Percentiles rank a stretch among this genome's conserved stretches.
Conservation (phyloP, 768 basidiomycete genomes). For the Auricularia heimuer region DNA sequence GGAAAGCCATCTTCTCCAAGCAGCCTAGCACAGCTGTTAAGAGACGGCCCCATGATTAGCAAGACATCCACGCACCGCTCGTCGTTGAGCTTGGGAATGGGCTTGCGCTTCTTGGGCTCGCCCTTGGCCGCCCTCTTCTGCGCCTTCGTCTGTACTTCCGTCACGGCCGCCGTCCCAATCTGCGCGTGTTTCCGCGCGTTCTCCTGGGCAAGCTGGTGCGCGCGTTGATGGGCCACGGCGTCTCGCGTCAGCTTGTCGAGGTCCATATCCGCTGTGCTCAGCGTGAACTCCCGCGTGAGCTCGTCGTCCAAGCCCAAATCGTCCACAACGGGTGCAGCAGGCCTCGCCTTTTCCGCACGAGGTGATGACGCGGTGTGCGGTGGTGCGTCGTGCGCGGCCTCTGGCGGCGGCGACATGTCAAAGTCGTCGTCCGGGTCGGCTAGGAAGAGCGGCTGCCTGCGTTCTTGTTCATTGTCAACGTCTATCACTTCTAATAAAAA, state of each 20-base stretch:
- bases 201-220: not conserved
- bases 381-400: conserved; percentile 6
- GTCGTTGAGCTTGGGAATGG: conserved; percentile 60
- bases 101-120: conserved; percentile 35
- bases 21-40: conserved; percentile 30
- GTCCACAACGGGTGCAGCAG: not conserved
- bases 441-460: not conserved
- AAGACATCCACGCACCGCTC: conserved; percentile 21
- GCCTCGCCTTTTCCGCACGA: not conserved
- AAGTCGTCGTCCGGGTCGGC: not conserved
- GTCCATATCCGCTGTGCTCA: not conserved
- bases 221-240: not conserved
- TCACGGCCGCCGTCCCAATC: not conserved
- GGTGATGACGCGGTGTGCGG: no score
- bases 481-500: no score
- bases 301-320: not conserved
- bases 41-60: not conserved
- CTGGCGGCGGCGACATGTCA: conserved; percentile 4
- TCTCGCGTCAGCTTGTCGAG: not conserved
- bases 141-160: conserved; percentile 10
- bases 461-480: no score
- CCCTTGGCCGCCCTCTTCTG: conserved; percentile 20
- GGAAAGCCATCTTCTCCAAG: conserved; percentile 72
- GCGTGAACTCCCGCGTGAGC: not conserved
- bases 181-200: not conserved